Percentiles rank a stretch among this genome's conserved stretches.
Conservation (phyloP, 140 eudicot species). For the Anethum foeniculum region DNA sequence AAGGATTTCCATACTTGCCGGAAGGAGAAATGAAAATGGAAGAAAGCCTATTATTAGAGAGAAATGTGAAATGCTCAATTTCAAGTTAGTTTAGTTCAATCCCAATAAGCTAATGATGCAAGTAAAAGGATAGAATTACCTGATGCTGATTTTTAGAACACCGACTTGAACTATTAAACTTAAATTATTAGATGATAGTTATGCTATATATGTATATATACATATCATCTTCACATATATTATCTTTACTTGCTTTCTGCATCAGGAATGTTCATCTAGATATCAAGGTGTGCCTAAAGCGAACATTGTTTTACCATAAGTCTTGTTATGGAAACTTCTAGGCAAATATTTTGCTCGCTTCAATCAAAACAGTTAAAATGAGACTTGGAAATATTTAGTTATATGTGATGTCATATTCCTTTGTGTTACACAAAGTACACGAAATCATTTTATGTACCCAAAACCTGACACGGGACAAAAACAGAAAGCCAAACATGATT, state of each 20-base stretch:
- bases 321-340: too few relatives aligned
- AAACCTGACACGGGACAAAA: background rate
- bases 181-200: too few relatives aligned
- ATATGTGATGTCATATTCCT: background rate
- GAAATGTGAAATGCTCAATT: background rate
- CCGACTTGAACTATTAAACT: background rate
- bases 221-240: too few relatives aligned
- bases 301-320: too few relatives aligned
- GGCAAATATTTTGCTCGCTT: too few relatives aligned
- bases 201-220: too few relatives aligned
- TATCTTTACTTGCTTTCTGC: too few relatives aligned
- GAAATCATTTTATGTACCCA: background rate
- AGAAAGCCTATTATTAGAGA: background rate
- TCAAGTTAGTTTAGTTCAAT: background rate
- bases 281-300: too few relatives aligned
- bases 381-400: too few relatives aligned
- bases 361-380: too few relatives aligned
- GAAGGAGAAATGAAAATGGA: background rate
- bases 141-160: background rate
- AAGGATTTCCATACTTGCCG: background rate
- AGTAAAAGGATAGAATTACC: background rate
- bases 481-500: background rate
- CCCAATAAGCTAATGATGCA: background rate
- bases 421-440: background rate
- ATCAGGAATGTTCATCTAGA: too few relatives aligned